Conservation (phyloP, 805 yeast species). For the Komagataella populi region DNA sequence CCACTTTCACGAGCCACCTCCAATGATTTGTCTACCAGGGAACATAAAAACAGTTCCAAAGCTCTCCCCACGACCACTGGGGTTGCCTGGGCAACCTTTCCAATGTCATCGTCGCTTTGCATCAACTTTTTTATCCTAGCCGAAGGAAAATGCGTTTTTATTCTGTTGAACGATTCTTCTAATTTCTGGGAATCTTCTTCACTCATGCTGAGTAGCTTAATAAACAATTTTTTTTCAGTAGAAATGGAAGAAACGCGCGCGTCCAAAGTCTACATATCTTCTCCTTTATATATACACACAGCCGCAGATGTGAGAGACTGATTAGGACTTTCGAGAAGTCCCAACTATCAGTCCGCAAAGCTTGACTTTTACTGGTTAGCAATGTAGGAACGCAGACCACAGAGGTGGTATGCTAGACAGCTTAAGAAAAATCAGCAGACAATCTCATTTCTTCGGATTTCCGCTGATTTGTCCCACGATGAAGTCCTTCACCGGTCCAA, state of each 20-base stretch:
- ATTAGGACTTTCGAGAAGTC: background rate
- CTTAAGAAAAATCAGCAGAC: background rate
- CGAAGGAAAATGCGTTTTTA: slow-evolving; percentile 78
- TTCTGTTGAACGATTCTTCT: slow-evolving; percentile 24
- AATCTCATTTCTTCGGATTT: slow-evolving; percentile 2
- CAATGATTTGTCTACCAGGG: slow-evolving; percentile 75
- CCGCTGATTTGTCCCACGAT: slow-evolving; percentile 39
- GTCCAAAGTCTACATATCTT: background rate
- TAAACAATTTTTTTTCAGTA: slow-evolving; percentile 2
- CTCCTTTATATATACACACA: background rate
- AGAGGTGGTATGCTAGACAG: background rate
- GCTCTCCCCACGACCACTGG: slow-evolving; percentile 98
- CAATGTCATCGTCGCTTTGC: slow-evolving; percentile 98
- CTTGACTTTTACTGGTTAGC: background rate
- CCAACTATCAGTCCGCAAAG: background rate
- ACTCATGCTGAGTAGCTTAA: background rate
- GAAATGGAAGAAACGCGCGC: background rate
- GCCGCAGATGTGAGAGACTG: background rate
- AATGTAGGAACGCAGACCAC: background rate
- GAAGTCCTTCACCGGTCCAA: slow-evolving; percentile 53
- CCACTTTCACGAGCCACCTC: slow-evolving; percentile 65
- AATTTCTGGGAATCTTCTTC: slow-evolving; percentile 7
- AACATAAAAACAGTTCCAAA: slow-evolving; percentile 79
- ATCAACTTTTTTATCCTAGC: slow-evolving; percentile 92
- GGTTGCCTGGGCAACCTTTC: slow-evolving; percentile 97